A percentile compares a stretch with the other conserved stretches of the same genome.
phyloP scores from a whole-genome alignment of 2,329 filamentous ascomycete genomes.

The Fusarium hainanense region DNA sequence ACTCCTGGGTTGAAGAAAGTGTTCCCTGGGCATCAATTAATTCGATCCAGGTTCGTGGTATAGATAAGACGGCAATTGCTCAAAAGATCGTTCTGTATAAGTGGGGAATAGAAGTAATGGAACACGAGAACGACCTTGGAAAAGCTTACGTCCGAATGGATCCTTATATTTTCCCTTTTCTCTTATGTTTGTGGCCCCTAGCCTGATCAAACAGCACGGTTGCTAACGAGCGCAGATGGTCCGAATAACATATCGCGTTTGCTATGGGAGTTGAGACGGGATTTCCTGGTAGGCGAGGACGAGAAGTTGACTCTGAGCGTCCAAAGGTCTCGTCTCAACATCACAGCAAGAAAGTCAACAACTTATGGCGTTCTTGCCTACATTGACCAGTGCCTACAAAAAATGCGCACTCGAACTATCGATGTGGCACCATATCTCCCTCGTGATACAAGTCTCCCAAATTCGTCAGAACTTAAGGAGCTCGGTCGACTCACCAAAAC shows the following conservation, averaged over 20 bases:
- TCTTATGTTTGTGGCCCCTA: constrained; percentile 56
- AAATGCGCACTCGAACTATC: constrained; percentile 44
- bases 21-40: constrained; percentile 53
- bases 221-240: constrained; percentile 16
- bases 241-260: constrained; percentile 34
- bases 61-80: constrained; percentile 55
- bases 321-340: constrained; percentile 44
- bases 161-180: constrained; percentile 56
- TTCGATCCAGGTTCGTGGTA: constrained; percentile 29
- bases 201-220: not conserved
- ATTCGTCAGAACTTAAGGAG: constrained; percentile 42
- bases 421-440: constrained; percentile 39
- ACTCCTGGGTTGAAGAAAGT: constrained; percentile 57
- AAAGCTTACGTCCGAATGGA: constrained; percentile 54
- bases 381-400: constrained; percentile 48
- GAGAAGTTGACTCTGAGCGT: constrained; percentile 45
- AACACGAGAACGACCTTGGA: constrained; percentile 58
- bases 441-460: constrained; percentile 22
- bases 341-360: constrained; percentile 47
- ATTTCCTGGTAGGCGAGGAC: constrained; percentile 49
- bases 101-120: constrained; percentile 63
- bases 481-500: constrained; percentile 52
- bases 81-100: constrained; percentile 59
- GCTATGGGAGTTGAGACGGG: constrained; percentile 45
- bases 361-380: constrained; percentile 51